phyloP scores from a whole-genome alignment of 768 basidiomycete genomes.

The Russula sp. region DNA sequence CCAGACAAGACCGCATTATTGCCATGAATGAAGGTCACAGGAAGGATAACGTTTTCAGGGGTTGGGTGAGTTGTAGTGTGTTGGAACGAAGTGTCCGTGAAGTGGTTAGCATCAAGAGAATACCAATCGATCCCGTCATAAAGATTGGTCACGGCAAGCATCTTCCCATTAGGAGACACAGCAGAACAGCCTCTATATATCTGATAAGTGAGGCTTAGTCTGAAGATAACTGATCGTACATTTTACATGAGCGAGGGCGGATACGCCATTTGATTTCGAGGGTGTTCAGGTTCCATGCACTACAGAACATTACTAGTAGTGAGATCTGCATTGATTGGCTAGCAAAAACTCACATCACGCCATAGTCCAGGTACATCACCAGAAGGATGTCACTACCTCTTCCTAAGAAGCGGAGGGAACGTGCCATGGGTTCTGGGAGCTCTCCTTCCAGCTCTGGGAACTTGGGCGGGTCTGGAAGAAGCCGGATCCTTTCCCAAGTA shows the following conservation, averaged over 20 bases:
- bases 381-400: background rate
- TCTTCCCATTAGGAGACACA: too few relatives aligned
- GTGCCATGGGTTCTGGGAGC: background rate
- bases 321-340: background rate
- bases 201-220: too few relatives aligned
- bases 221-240: too few relatives aligned
- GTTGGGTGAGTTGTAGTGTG: too few relatives aligned
- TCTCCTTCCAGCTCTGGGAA: background rate
- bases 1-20: too few relatives aligned
- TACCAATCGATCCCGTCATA: too few relatives aligned
- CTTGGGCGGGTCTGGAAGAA: background rate
- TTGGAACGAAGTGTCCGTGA: too few relatives aligned
- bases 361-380: background rate
- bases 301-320: background rate
- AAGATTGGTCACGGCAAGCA: background rate
- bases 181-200: too few relatives aligned
- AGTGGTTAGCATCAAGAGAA: background rate
- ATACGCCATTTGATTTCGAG: background rate
- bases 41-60: too few relatives aligned
- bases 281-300: background rate
- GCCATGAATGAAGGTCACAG: too few relatives aligned
- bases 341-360: background rate
- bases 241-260: too few relatives aligned
- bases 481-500: too few relatives aligned
- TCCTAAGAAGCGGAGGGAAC: background rate